phyloP scores from a whole-genome alignment of 2,329 filamentous ascomycete genomes.

The Pseudogymnoascus sp. region DNA sequence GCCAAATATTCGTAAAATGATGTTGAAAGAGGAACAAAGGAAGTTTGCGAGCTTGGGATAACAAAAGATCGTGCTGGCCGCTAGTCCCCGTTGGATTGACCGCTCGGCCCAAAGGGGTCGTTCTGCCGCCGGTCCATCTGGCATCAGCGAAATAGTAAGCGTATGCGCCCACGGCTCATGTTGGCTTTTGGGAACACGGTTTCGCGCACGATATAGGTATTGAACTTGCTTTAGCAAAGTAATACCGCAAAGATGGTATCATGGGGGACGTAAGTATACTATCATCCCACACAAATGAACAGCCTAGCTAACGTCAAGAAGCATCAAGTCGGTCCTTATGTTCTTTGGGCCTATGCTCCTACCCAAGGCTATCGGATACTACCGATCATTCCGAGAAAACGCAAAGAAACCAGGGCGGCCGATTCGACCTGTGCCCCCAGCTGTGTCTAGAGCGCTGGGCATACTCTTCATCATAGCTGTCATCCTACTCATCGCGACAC shows the following conservation, averaged over 20 bases:
- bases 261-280: conserved; percentile 39
- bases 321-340: conserved; percentile 37
- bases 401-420: conserved; percentile 37
- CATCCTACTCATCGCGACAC: conserved; percentile 51
- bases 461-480: conserved; percentile 46
- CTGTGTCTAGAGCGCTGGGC: conserved; percentile 48
- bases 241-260: conserved; percentile 30
- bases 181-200: not conserved
- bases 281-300: not conserved
- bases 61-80: not conserved
- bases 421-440: conserved; percentile 45
- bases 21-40: conserved; percentile 7
- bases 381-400: conserved; percentile 45
- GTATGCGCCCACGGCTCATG: not conserved
- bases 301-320: conserved; percentile 21
- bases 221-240: conserved; percentile 5
- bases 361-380: conserved; percentile 55
- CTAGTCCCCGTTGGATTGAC: not conserved
- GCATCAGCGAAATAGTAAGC: conserved; percentile 1
- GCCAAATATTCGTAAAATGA: not conserved
- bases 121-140: not conserved
- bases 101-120: not conserved
- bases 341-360: conserved; percentile 63
- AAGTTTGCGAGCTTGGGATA: conserved; percentile 6
- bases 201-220: not conserved